A percentile compares a stretch with the other conserved stretches of the same genome.
Evolutionary conservation across 331 rosid genomes (phyloP).

Genomic region (Quercus lobata): DNA sequence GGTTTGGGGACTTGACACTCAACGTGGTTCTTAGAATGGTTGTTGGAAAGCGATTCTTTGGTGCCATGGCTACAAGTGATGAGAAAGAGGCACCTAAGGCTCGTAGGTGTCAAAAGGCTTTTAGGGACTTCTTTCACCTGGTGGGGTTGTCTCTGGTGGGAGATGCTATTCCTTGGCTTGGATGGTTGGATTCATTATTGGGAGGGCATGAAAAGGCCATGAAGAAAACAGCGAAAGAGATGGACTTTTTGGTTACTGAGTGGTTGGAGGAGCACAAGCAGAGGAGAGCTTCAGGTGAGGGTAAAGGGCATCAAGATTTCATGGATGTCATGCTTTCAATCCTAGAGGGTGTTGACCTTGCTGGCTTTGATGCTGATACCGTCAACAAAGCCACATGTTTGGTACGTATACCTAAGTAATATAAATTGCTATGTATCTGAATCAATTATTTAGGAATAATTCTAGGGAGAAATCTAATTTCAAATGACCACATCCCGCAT

Average conservation of each 20-base stretch:
- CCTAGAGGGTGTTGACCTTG: slow-evolving; percentile 10
- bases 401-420: slow-evolving; percentile 2
- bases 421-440: not conserved
- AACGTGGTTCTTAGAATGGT: slow-evolving; percentile 46
- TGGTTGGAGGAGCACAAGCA: slow-evolving; percentile 41
- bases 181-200: slow-evolving; percentile 32
- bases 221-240: slow-evolving; percentile 25
- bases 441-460: no score
- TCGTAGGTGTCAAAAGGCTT: slow-evolving; percentile 12
- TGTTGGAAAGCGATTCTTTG: slow-evolving; percentile 26
- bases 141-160: slow-evolving; percentile 26
- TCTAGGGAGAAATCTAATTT: no score
- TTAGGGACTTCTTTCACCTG: slow-evolving; percentile 27
- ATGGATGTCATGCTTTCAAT: slow-evolving; percentile 31
- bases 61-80: not conserved
- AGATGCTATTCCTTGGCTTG: slow-evolving; percentile 38
- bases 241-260: slow-evolving; percentile 16
- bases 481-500: no score
- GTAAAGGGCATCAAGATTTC: slow-evolving; percentile 10
- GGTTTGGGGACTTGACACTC: slow-evolving; percentile 41
- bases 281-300: not conserved
- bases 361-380: slow-evolving; percentile 18
- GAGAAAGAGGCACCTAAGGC: slow-evolving; percentile 10
- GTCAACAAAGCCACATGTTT: slow-evolving; percentile 23
- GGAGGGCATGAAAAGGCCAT: slow-evolving; percentile 36